phyloP scores from a whole-genome alignment of 2,329 filamentous ascomycete species.

The Drechslerella dactyloides region DNA sequence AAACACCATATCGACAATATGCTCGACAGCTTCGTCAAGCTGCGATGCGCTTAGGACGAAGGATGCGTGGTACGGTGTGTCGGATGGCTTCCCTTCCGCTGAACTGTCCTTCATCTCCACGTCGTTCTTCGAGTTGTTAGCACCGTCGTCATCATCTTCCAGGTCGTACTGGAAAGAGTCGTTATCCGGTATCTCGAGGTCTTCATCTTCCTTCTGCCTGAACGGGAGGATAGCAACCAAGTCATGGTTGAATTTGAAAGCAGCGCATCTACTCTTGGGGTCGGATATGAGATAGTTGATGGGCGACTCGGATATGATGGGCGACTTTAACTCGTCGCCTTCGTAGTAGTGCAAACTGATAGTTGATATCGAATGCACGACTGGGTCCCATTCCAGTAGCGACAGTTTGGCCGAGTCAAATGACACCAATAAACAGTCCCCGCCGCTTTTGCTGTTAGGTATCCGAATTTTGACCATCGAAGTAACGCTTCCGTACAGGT shows the following conservation, averaged over 20 bases:
- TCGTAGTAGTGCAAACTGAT: conserved; percentile 98
- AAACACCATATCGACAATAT: conserved; percentile 90
- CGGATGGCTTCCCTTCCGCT: conserved; percentile 54
- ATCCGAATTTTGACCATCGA: conserved; percentile 80
- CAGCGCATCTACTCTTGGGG: conserved; percentile 88
- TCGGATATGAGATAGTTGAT: conserved; percentile 85
- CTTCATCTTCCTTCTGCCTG: conserved; percentile 65
- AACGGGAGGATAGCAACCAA: conserved; percentile 95
- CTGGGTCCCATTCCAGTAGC: conserved; percentile 90
- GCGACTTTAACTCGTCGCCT: conserved; percentile 71
- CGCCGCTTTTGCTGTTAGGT: conserved; percentile 75
- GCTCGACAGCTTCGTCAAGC: conserved; percentile 82
- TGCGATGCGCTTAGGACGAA: conserved; percentile 91
- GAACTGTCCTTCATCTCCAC: conserved; percentile 51
- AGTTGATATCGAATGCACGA: conserved; percentile 78
- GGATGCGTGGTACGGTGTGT: conserved; percentile 82
- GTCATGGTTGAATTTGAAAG: conserved; percentile 86
- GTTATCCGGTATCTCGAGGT: conserved; percentile 61
- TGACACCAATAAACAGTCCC: conserved; percentile 72
- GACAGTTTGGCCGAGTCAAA: conserved; percentile 92
- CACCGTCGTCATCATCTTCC: conserved; percentile 53
- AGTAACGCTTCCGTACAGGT: conserved; percentile 81
- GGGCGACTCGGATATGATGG: conserved; percentile 71
- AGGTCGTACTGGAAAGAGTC: conserved; percentile 73
- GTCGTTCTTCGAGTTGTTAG: conserved; percentile 48